Evolutionary conservation across 495 filamentous ascomycete genomes (phyloP).

Genomic region (Penicillium odoratum): DNA sequence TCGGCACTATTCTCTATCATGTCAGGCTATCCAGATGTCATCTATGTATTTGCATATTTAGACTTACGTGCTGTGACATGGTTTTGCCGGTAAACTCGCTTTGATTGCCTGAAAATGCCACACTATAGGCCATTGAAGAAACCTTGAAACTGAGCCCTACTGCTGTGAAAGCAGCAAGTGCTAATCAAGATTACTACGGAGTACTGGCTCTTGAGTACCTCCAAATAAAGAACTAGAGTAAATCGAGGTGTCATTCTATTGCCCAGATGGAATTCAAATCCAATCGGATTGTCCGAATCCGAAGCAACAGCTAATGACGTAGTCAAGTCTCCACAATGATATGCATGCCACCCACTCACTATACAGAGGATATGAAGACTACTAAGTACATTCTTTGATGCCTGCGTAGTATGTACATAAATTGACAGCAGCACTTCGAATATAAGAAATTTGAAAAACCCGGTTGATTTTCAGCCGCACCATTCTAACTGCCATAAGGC

Average conservation of each 20-base stretch:
- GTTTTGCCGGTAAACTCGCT: not conserved
- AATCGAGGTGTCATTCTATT: not conserved
- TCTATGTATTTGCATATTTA: too few relatives aligned
- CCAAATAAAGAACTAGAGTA: not conserved
- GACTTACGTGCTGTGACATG: not conserved
- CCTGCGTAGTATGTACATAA: too few relatives aligned
- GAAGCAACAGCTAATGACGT: not conserved
- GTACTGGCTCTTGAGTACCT: too few relatives aligned
- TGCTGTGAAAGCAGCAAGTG: too few relatives aligned
- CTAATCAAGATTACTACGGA: too few relatives aligned
- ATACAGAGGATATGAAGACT: too few relatives aligned
- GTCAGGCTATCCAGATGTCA: too few relatives aligned
- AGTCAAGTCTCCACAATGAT: not conserved
- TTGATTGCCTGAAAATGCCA: too few relatives aligned
- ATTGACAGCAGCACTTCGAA: too few relatives aligned
- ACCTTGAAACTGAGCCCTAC: too few relatives aligned
- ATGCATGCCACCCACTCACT: not conserved
- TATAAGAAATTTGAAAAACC: not conserved
- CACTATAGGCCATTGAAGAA: too few relatives aligned
- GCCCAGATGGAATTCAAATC: not conserved
- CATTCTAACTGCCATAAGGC: slow-evolving; percentile 9
- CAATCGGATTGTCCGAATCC: not conserved
- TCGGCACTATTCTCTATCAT: not conserved
- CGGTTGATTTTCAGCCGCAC: not conserved
- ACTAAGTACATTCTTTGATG: too few relatives aligned